Base-by-base conservation (phyloP, 177 flowering plant genomes). In the Vitis hybrid region DNA sequence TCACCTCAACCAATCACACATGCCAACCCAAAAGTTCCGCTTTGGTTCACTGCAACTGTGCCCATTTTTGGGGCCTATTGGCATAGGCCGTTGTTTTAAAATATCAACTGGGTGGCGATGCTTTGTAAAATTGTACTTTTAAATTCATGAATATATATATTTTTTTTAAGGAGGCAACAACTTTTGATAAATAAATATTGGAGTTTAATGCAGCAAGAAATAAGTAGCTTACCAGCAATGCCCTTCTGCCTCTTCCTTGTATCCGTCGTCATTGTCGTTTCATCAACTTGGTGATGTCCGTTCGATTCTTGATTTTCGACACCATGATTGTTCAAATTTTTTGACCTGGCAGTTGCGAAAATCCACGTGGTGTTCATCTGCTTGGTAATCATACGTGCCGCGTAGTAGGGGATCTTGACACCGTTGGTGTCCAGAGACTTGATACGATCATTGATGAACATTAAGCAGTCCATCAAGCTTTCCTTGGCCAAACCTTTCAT, bases 321-420 rank as follows among this genome's bases (percentile, higher is more conserved):
- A 7, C 5, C 8, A 40, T 40, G 45, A 40, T 40, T 7, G 45
- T 40, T 40, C 45, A 6, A 40, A 40, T 40, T 7, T 5, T 67
- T 76, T 19, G 76, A 51, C 65, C 67, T 68, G 4, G 82, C 78
- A n/a, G 40, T 40, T 2, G 80, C 80, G 56, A 92, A 92, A 0
- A 92, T 76, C 90, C 96, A 91, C 7, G 92, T 82, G 32, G 87
- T 82, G 1, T 75, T 79, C 88, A 91, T 89, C 78, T 91, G 96
- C 74, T 88, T 90, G 75, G 77, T 81, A 67, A 91, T 83, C 92
- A 92, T 79, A 3, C 89, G 79, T 0, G 86, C 85, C 0, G 88
- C 94, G 66, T 82, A 81, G 69, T 85, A 82, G 0, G 96, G 96
- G 17, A 92, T 74, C 69, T 79, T 92, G 6, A 67, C 45, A 0